Evolutionary conservation across 306 rosid species (phyloP), one percentile per base, ranked within the genome.

Genomic region (Myrica gale): DNA sequence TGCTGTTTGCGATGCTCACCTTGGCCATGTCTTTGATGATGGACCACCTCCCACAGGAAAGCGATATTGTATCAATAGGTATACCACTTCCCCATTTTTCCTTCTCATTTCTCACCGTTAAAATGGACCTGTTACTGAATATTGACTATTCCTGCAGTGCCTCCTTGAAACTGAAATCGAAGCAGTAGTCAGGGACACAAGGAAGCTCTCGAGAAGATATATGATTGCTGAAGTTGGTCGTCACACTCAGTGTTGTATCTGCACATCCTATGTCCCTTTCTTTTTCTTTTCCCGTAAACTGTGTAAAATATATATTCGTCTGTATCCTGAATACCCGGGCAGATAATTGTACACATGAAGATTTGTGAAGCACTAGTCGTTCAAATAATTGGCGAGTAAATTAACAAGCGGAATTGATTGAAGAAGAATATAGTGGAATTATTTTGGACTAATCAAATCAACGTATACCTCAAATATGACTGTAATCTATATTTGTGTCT

Each of bases 41-140:
- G 98, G 98, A 16, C 97, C 98, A 57, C 96, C 92, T 1, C 97
- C 95, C 23, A 90, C 97, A 0, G 96, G 96, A 74, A 80, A 94
- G 80, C 98, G 98, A 19, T 92, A 72, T 76, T 94, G 98, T 79
- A 91, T 94, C 82, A 94, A 94, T 84, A 91, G 98, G 98, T 89
- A 66, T 66, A 44, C 10, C 60, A 70, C 15, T 37, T 21, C 74
- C 1, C 6, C 21, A 3, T 3, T 71, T 16, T 47, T 52, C 32
- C 19, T 20, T n/a, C 39, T 9, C 19, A 21, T 19, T 8, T 7
- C 69, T 58, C 48, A 41, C 50, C 72, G 57, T 73, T 50, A 65
- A 32, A 19, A n/a, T 67, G 45, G 80, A 69, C 65, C 77, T 84
- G 43, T 53, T 73, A 73, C 75, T 58, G 60, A 43, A 43, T 58